Evolutionary conservation across 805 yeast genomes (phyloP), one percentile per base, ranked within the genome.

Genomic region (Schwanniomyces polymorphus): DNA sequence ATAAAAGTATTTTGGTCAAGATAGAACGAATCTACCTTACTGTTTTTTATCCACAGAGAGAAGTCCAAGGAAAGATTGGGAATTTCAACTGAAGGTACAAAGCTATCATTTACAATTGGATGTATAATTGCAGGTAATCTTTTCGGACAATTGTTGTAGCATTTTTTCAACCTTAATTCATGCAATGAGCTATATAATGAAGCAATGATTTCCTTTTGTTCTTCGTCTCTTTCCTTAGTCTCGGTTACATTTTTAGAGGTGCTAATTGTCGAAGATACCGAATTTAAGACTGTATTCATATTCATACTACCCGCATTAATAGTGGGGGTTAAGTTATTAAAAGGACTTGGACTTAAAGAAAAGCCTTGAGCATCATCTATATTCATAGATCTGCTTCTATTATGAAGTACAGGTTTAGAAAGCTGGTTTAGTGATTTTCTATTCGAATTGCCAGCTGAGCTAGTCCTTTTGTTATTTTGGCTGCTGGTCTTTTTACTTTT

Each of bases 21-120:
- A 41, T 65, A 61, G 25, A 68, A 57, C 5, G 67, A 67, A 28
- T 64, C 66, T 14, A 73, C 58, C 45, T 67, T 68, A 5, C 75
- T 74, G 49, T 71, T 70, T 18, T 57, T 56, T 12, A 65, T 57
- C 48, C 66, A 61, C 26, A 56, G 45, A 4, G 71, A 63, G 27
- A 72, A 53, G 49, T 73, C 74, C 35, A 72, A 47, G 12, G 55
- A 55, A 41, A 64, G 47, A 18, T 68, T 52, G 0, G 77, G 75
- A 4, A 68, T 63, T 44, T 65, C 70, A 9, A 72, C 67, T 2
- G 74, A 64, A 2, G 76, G 76, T 2, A 71, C 68, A 23, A 61
- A 54, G 44, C 63, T 67, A 47, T 72, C 76, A 46, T 64, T 57
- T 3, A 65, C 62, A 5, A 71, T 62, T 5, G 75, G 73, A 43